These are phyloP conservation scores for Xylaria sp. DNA, from an alignment of 2,329 filamentous ascomycete genomes.

Conservation along the genomic window DNA sequence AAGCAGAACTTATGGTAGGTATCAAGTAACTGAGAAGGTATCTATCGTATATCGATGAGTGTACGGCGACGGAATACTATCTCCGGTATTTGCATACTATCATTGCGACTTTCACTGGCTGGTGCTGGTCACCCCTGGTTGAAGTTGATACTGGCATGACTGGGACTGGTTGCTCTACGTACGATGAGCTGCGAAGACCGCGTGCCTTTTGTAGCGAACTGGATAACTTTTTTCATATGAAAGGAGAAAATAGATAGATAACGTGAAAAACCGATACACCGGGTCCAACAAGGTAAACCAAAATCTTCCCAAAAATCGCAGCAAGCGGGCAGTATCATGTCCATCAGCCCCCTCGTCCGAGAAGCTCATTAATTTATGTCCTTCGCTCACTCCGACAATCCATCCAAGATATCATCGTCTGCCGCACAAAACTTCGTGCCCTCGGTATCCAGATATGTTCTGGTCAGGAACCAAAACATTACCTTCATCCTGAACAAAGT, in stretches of 20 bases:
- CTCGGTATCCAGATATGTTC: not conserved
- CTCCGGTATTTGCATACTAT: no score
- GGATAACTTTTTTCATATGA: not conserved
- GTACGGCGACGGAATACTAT: no score
- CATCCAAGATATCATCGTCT: not conserved
- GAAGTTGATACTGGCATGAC: no score
- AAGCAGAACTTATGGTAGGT: no score
- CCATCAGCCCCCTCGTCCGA: not conserved
- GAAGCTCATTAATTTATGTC: not conserved
- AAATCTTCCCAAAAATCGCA: not conserved
- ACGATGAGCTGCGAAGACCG: no score
- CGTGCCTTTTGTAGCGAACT: no score
- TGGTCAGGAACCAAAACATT: not conserved
- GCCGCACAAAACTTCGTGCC: not conserved
- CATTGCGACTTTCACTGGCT: no score
- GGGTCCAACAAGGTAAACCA: not conserved
- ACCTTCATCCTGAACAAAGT: conserved; percentile 10
- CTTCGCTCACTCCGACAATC: not conserved
- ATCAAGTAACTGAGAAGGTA: no score
- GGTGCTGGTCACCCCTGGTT: no score
- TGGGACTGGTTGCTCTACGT: no score
- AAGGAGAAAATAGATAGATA: not conserved
- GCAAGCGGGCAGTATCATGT: not conserved
- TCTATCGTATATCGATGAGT: no score
- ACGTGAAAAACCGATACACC: not conserved